Base-by-base conservation (phyloP, 768 basidiomycete species). In the Suillus weaverae region DNA sequence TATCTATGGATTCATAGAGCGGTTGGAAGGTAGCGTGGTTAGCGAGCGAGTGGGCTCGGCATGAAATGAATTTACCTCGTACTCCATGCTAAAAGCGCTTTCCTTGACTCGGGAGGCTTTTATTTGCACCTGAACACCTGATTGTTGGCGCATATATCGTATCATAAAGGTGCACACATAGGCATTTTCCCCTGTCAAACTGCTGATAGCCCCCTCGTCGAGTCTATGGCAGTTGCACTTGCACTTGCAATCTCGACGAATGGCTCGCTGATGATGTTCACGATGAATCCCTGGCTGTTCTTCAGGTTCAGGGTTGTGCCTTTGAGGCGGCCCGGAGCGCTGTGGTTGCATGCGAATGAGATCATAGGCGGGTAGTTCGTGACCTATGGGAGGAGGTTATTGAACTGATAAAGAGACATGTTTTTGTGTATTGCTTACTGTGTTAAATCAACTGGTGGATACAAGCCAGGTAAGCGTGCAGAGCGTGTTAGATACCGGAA, bases 241-340 rank as follows among this genome's bases (percentile, higher is more conserved):
- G 26, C 69, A 65, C 81, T 80, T 0, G 82, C 82, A 10, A 74
- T 70, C 61, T 83, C 75, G 3, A 78, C 41, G 51, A 76, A 83
- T 2, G 81, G 77, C 67, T 86, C 85, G 46, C 83, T 85, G 70
- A 88, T 87, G 70, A 85, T 84, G 67, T 83, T 85, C 33, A 85
- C 81, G 6, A 81, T 82, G 72, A 87, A 88, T 6, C 66, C 72
- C 53, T 82, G 81, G 33, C 79, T 80, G 1, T 73, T 74, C 68
- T 74, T 76, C 68, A 86, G 82, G 66, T 86, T 86, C 33, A 68
- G 67, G 33, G 77, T 69, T 0, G 83, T 84, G 64, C 86, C 86
- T 63, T 80, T 79, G 51, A 72, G 22, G n/a, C 70, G 60, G 4
- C 32, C 66, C 32, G 69, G 69, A 8, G 66, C 67, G n/a, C 66